Base-by-base conservation (phyloP, 1,284 basidiomycete species). In the Naganishia sp. region DNA sequence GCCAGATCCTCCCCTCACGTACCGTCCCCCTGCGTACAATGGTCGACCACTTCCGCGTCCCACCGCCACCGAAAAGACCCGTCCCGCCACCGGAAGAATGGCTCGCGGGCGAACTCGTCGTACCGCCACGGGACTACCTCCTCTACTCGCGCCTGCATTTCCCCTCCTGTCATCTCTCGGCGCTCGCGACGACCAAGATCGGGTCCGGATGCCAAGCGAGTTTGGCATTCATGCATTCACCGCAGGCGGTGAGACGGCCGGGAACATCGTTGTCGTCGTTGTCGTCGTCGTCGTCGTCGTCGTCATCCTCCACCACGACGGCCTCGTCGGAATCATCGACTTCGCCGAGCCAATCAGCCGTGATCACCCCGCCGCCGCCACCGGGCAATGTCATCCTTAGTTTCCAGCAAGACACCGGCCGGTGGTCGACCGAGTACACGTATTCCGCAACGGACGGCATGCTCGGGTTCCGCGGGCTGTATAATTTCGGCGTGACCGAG, bases 391-490 rank as follows among this genome's bases (percentile, higher is more conserved):
- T 97, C 69, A 88, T 97, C 83, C 77, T 98, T 67, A 91, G 86
- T 68, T 78, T 98, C 32, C 93, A 97, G 77, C 91, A 95, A 72
- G 93, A 97, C 74, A 87, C 91, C 1, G 94, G 94, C 0, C 86
- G 89, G 70, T 95, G 91, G 87, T 92, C 90, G 69, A 89, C 90
- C 3, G 95, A 98, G 78, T 98, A 96, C 74, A 91, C 89, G 15
- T 98, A 91, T 83, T 94, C 92, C 69, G 90, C 92, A 0, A 90
- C 94, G 72, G 94, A 98, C 74, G 88, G 83, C 13, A 93, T 99
- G 88, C 90, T 89, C 84, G 95, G 95, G 9, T 78, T 92, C 23
- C 85, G 91, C 9, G 85, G 92, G n/a, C 83, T 98, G 67, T 92
- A 94, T 76, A 96, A 98, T 76, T 97, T 98, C 81, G 93, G 91